Conservation (phyloP, 768 basidiomycete genomes). For the Russula virescens region DNA sequence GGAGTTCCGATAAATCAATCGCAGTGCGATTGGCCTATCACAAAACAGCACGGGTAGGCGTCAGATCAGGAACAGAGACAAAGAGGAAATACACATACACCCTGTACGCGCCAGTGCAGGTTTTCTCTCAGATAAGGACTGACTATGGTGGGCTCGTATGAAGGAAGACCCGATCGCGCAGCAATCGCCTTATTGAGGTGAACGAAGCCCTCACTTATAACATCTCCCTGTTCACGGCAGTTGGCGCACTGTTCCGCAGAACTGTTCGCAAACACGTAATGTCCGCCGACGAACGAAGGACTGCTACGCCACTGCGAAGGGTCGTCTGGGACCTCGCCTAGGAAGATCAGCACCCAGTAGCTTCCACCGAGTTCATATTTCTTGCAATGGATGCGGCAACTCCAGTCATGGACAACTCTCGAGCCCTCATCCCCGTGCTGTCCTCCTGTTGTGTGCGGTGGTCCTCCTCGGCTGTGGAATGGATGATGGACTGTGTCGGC, state of each 20-base stretch:
- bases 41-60: background rate
- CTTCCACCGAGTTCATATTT: slow-evolving; percentile 39
- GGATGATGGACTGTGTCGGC: background rate
- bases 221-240: slow-evolving; percentile 30
- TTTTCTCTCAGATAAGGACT: slow-evolving; percentile 36
- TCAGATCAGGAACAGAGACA: background rate
- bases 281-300: slow-evolving; percentile 37
- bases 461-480: slow-evolving; percentile 2
- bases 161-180: slow-evolving; percentile 24
- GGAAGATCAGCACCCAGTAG: slow-evolving; percentile 43
- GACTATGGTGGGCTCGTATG: slow-evolving; percentile 35
- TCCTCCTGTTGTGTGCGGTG: background rate
- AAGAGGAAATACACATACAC: background rate
- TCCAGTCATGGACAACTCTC: slow-evolving; percentile 34
- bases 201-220: slow-evolving; percentile 39
- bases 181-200: slow-evolving; percentile 36
- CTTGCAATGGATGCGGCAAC: slow-evolving; percentile 37
- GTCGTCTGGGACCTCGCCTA: slow-evolving; percentile 38
- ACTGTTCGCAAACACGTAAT: slow-evolving; percentile 41
- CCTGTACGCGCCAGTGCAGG: slow-evolving; percentile 36
- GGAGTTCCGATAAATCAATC: background rate
- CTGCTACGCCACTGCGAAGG: slow-evolving; percentile 34
- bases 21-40: slow-evolving; percentile 4
- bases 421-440: background rate
- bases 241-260: slow-evolving; percentile 35